These are phyloP conservation scores for Citrus mangshanensis DNA, from an alignment of 345 rosid species.

Conservation along the genomic window DNA sequence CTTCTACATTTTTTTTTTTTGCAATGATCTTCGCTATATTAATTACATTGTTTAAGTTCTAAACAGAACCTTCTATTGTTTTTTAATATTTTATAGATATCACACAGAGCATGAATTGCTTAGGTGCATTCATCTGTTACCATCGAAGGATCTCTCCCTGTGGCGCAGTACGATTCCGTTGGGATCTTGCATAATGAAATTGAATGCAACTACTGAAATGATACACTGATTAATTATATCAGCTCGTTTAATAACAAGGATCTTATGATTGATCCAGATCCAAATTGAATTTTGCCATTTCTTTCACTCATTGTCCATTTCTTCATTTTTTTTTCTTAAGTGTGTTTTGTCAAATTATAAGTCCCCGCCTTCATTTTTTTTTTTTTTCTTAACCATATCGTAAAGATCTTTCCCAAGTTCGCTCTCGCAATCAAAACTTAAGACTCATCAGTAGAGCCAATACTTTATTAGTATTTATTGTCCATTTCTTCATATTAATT, in stretches of 20 bases:
- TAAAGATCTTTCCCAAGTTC: no score
- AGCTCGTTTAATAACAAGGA: constrained; percentile 15
- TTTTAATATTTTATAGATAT: constrained; percentile 40
- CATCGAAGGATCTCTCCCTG: constrained; percentile 86
- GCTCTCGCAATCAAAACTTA: no score
- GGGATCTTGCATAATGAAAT: constrained; percentile 96
- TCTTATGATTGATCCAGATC: no score
- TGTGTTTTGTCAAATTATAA: no score
- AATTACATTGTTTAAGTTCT: constrained; percentile 2
- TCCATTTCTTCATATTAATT: no score
- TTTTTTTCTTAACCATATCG: no score
- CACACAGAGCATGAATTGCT: constrained; percentile 97
- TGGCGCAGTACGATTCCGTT: constrained; percentile 97
- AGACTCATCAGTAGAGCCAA: no score
- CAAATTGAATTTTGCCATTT: no score
- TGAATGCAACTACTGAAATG: constrained; percentile 97
- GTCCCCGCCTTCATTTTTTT: no score
- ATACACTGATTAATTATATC: constrained; percentile 28
- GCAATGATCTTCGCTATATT: constrained; percentile 3
- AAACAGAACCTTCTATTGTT: background rate
- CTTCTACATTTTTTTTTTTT: constrained; percentile 15
- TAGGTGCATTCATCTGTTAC: constrained; percentile 71
- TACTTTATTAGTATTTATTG: no score
- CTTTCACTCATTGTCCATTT: background rate
- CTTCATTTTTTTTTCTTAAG: no score